Conservation (phyloP, 345 rosid genomes). For the Ricinus communis region DNA sequence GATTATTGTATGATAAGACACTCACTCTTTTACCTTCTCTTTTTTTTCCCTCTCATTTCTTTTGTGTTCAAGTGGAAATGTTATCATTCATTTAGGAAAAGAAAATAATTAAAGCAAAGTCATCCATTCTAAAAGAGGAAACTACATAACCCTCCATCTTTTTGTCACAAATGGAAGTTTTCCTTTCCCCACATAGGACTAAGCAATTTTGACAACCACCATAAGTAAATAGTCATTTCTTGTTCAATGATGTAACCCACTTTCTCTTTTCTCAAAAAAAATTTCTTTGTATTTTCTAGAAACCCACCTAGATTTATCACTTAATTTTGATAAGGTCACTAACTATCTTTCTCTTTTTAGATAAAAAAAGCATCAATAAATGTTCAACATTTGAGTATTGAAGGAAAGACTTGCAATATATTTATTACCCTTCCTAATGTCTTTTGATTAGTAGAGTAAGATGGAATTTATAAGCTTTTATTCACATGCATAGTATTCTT, state of each 20-base stretch:
- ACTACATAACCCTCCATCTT: not conserved
- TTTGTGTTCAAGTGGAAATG: not conserved
- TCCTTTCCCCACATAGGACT: conserved; percentile 12
- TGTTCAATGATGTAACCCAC: conserved; percentile 3
- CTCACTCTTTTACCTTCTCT: not conserved
- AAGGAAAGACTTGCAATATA: conserved; percentile 12
- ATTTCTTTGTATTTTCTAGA: not conserved
- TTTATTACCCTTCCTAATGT: not conserved
- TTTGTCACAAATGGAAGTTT: conserved; percentile 3
- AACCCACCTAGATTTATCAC: not conserved
- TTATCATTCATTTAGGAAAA: not conserved
- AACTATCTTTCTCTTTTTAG: not conserved
- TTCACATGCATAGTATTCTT: not conserved
- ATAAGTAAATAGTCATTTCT: conserved; percentile 9
- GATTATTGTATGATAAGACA: conserved; percentile 1
- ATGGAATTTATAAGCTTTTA: too few species aligned
- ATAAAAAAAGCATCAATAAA: not conserved
- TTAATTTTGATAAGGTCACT: not conserved
- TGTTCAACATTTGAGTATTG: not conserved
- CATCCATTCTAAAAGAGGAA: conserved; percentile 6
- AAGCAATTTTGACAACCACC: conserved; percentile 21
- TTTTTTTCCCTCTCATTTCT: too few species aligned
- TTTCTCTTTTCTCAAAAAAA: not conserved
- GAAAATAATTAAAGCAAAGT: not conserved
- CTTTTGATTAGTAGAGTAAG: not conserved